Conservation (phyloP, 768 basidiomycete genomes). For the Boletus sp. region DNA sequence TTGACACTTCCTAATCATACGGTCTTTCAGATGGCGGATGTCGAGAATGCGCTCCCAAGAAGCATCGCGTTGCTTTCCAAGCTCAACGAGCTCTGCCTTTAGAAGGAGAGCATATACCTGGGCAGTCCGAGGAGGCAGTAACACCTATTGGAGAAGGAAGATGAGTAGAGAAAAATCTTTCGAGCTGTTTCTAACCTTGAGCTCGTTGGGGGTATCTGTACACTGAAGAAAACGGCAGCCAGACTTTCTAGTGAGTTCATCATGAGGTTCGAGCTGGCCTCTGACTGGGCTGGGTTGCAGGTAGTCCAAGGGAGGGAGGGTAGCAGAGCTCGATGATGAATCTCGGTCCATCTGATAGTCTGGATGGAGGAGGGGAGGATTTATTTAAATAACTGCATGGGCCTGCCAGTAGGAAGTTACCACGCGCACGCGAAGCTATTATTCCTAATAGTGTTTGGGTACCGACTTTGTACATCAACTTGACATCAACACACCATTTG, state of each 20-base stretch:
- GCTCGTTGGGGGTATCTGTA: constrained; percentile 73
- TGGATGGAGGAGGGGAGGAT: constrained; percentile 6
- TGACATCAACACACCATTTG: constrained; percentile 17
- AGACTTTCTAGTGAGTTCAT: constrained; percentile 45
- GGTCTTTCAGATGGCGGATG: constrained; percentile 76
- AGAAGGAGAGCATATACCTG: constrained; percentile 65
- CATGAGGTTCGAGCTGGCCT: constrained; percentile 72
- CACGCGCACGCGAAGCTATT: constrained; percentile 18
- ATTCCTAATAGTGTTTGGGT: constrained; percentile 20
- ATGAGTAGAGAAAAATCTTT: not conserved
- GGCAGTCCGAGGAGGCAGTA: constrained; percentile 67
- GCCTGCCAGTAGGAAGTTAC: constrained; percentile 2
- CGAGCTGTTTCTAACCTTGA: constrained; percentile 49
- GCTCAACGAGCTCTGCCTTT: constrained; percentile 58
- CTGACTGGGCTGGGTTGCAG: constrained; percentile 64
- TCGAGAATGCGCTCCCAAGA: constrained; percentile 71
- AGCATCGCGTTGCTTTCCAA: constrained; percentile 52
- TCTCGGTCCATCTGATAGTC: constrained; percentile 22
- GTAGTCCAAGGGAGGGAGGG: constrained; percentile 46
- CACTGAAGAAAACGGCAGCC: constrained; percentile 75
- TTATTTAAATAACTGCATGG: constrained; percentile 2
- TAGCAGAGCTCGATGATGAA: constrained; percentile 22
- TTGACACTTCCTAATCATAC: constrained; percentile 79
- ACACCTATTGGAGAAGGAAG: constrained; percentile 44
- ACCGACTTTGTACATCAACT: constrained; percentile 28